Conservation (phyloP, 1,284 basidiomycete species). For the Malassezia vespertilionis region DNA sequence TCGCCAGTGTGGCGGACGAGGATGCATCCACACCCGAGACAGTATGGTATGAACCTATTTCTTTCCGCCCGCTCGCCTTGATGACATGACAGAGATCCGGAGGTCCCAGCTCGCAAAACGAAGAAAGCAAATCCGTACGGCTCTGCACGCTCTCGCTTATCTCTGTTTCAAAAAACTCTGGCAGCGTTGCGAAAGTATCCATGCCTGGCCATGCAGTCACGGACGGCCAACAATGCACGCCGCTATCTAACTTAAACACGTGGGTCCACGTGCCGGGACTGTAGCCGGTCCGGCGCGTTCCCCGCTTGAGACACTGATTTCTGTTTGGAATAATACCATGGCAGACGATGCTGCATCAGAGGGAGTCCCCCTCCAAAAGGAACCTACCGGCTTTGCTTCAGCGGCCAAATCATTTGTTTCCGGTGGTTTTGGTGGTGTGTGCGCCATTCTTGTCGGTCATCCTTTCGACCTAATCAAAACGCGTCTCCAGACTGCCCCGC, state of each 20-base stretch:
- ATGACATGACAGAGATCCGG: constrained; percentile 93
- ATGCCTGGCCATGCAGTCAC: constrained; percentile 28
- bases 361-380: constrained; percentile 24
- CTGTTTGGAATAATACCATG: constrained; percentile 19
- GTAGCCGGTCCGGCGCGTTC: constrained; percentile 6
- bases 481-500: constrained; percentile 73
- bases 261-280: constrained; percentile 11
- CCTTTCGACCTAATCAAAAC: constrained; percentile 97
- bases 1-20: constrained; percentile 88
- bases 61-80: constrained; percentile 63
- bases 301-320: background rate
- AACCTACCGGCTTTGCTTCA: constrained; percentile 32
- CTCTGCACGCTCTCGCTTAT: constrained; percentile 79
- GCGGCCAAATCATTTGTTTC: constrained; percentile 46
- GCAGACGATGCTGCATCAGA: constrained; percentile 26
- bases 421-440: constrained; percentile 80
- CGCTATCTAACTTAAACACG: background rate
- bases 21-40: constrained; percentile 92
- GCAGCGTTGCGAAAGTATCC: constrained; percentile 41
- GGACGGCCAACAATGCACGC: background rate
- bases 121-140: constrained; percentile 79
- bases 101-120: constrained; percentile 90
- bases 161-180: constrained; percentile 59
- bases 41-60: constrained; percentile 44
- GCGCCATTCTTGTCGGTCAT: constrained; percentile 82